These are phyloP conservation scores for Mycena latifolia DNA, from an alignment of 768 basidiomycete genomes.

Conservation along the genomic window DNA sequence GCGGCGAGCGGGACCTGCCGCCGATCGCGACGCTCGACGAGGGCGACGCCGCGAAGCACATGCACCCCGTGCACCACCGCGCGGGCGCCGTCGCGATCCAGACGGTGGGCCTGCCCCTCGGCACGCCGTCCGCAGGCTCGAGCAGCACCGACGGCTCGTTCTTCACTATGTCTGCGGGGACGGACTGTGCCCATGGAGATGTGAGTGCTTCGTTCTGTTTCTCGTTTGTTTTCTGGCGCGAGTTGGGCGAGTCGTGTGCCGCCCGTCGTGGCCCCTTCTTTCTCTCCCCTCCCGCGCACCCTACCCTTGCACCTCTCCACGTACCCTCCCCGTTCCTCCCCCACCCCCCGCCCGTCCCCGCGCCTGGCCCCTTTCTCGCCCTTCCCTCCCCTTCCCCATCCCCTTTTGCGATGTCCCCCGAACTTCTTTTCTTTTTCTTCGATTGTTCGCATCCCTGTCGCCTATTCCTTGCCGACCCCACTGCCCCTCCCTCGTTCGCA, in stretches of 20 bases:
- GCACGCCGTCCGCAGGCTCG: constrained; percentile 1
- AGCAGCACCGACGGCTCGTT: neutral
- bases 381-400: no score
- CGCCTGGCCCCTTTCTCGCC: no score
- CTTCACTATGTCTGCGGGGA: neutral
- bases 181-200: constrained; percentile 18
- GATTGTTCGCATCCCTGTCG: no score
- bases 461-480: no score
- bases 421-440: no score
- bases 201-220: neutral
- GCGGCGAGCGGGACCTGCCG: neutral
- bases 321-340: no score
- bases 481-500: no score
- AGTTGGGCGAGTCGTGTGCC: no score
- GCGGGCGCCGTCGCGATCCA: constrained; percentile 3
- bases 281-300: neutral
- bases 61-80: constrained; percentile 66
- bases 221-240: neutral
- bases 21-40: constrained; percentile 31
- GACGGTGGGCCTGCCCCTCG: constrained; percentile 15
- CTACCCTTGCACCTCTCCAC: no score
- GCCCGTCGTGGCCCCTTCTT: no score
- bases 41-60: constrained; percentile 56
- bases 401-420: no score
- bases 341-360: no score